Conservation (phyloP, 2,329 filamentous ascomycete genomes). For the Neofusicoccum sp. region DNA sequence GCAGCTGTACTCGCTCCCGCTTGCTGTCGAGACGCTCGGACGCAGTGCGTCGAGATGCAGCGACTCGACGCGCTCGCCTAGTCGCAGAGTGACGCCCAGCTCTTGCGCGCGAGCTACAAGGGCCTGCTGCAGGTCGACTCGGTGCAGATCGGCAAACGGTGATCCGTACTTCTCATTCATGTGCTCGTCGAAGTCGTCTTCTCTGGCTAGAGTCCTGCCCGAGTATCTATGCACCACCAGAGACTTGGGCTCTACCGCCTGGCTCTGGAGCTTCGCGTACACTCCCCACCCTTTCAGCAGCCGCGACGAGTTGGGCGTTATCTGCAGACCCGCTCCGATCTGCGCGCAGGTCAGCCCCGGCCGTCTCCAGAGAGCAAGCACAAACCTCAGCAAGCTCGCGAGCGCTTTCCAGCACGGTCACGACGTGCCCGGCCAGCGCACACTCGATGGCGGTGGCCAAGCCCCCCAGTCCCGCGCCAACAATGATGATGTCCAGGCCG, state of each 20-base stretch:
- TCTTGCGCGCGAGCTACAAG: conserved; percentile 55
- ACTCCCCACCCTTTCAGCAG: conserved; percentile 57
- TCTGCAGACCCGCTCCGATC: conserved; percentile 40
- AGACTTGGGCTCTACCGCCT: conserved; percentile 48
- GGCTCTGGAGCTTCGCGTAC: conserved; percentile 43
- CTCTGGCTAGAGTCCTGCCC: conserved; percentile 50
- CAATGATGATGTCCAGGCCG: conserved; percentile 25
- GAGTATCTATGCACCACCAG: conserved; percentile 59
- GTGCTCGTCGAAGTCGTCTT: conserved; percentile 55
- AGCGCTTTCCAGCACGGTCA: conserved; percentile 48
- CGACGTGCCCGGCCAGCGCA: conserved; percentile 41
- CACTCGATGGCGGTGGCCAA: conserved; percentile 49
- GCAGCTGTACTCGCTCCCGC: conserved; percentile 46
- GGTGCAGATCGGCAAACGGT: conserved; percentile 63
- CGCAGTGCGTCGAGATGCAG: conserved; percentile 51
- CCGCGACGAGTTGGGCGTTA: conserved; percentile 47
- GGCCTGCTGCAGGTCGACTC: conserved; percentile 62
- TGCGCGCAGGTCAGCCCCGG: conserved; percentile 20
- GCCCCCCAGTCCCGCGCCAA: conserved; percentile 47
- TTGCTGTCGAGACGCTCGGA: conserved; percentile 44
- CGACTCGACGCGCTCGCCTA: conserved; percentile 51
- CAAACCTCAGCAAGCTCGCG: conserved; percentile 46
- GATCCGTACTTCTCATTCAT: conserved; percentile 59
- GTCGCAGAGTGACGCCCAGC: conserved; percentile 55
- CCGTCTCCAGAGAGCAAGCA: neutral